phyloP scores from a whole-genome alignment of 805 yeast species.

The Nakazawaea laoshanensis region DNA sequence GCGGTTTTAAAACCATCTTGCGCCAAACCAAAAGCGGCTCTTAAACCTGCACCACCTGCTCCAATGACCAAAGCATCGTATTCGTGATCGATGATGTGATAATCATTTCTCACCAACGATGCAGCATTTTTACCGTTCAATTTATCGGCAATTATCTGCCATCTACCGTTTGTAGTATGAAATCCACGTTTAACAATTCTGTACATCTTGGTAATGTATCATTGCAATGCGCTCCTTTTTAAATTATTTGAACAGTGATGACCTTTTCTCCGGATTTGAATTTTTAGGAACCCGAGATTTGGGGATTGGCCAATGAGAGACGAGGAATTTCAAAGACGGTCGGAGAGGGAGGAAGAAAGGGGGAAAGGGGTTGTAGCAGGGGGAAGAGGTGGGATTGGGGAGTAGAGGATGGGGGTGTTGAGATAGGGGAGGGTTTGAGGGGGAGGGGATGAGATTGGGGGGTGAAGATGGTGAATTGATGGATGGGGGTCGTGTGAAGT shows the following conservation, averaged over 20 bases:
- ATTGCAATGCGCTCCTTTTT: not conserved
- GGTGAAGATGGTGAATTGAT: too few relatives aligned
- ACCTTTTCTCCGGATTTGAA: slow-evolving; percentile 1
- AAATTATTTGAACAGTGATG: not conserved
- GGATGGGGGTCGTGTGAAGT: too few relatives aligned
- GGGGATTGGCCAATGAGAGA: slow-evolving; percentile 5
- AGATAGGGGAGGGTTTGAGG: too few relatives aligned
- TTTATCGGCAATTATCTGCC: slow-evolving; percentile 26
- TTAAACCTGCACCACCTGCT: slow-evolving; percentile 98
- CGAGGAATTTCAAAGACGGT: slow-evolving; percentile 5
- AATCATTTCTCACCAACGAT: slow-evolving; percentile 52
- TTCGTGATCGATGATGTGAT: slow-evolving; percentile 93
- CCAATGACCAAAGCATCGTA: slow-evolving; percentile 97
- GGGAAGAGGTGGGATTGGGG: too few relatives aligned
- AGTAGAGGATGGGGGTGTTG: too few relatives aligned
- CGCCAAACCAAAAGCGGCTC: slow-evolving; percentile 97
- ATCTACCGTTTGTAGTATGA: slow-evolving; percentile 17
- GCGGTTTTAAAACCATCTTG: slow-evolving; percentile 97
- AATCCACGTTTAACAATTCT: slow-evolving; percentile 15
- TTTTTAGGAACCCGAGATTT: slow-evolving; percentile 7
- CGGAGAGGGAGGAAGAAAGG: too few relatives aligned
- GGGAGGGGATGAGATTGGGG: too few relatives aligned
- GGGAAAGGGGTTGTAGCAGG: too few relatives aligned
- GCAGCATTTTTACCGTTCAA: slow-evolving; percentile 45
- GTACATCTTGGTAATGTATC: slow-evolving; percentile 1